Conservation (phyloP, 768 basidiomycete species). For the Boletus subcaerulescens region DNA sequence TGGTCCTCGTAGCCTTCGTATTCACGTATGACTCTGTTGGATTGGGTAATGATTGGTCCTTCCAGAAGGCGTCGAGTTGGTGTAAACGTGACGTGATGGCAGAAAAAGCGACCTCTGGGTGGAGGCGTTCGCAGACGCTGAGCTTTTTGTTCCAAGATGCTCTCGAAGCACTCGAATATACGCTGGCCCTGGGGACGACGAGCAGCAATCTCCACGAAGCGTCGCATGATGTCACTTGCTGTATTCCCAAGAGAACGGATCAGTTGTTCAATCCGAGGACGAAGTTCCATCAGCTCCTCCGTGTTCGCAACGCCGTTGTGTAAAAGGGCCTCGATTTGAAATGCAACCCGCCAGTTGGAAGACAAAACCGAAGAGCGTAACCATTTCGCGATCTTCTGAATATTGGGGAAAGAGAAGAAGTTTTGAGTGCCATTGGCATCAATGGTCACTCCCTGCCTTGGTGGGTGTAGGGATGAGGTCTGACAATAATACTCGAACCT, state of each 20-base stretch:
- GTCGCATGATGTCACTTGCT: constrained; percentile 52
- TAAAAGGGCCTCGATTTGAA: constrained; percentile 72
- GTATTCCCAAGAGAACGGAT: constrained; percentile 32
- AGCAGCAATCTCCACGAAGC: constrained; percentile 50
- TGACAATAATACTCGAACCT: constrained; percentile 55
- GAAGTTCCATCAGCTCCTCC: constrained; percentile 48
- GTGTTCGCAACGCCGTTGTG: constrained; percentile 65
- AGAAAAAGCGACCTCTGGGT: constrained; percentile 50
- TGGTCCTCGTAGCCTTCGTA: constrained; percentile 58
- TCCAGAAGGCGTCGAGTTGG: constrained; percentile 73
- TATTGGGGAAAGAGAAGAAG: constrained; percentile 49
- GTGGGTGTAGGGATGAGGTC: constrained; percentile 43
- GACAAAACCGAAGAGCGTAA: constrained; percentile 40
- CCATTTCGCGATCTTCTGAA: constrained; percentile 45
- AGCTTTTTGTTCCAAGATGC: constrained; percentile 23
- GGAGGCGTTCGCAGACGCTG: constrained; percentile 19
- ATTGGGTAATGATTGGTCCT: constrained; percentile 72
- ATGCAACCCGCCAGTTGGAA: constrained; percentile 58
- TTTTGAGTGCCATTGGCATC: constrained; percentile 43
- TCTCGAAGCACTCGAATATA: constrained; percentile 47
- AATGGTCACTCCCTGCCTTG: constrained; percentile 37
- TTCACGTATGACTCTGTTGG: constrained; percentile 75
- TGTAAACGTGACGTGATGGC: constrained; percentile 72
- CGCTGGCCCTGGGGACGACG: constrained; percentile 41
- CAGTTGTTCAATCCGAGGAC: constrained; percentile 42